A percentile compares a stretch with the other conserved stretches of the same genome.
Conservation (phyloP, 441 rosid genomes). For the Melastoma candidum region DNA sequence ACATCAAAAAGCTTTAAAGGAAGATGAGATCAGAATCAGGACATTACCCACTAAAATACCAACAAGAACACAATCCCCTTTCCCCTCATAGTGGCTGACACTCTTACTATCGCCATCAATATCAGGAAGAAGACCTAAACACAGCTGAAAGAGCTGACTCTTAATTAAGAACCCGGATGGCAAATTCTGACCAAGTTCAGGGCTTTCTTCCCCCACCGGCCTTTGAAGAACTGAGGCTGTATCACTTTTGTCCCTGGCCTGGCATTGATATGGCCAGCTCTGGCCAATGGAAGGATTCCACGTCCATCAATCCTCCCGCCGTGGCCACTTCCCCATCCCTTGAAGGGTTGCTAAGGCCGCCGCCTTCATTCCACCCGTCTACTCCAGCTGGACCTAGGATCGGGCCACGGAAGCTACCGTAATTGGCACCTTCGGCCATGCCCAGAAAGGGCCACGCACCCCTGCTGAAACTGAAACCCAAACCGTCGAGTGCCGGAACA, state of each 20-base stretch:
- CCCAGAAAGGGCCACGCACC: conserved; percentile 11
- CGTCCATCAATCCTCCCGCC: conserved; percentile 8
- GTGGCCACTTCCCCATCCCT: background rate
- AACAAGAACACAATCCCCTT: too few species aligned
- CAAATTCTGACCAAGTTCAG: too few species aligned
- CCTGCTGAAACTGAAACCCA: conserved; percentile 7
- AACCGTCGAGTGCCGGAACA: conserved; percentile 8
- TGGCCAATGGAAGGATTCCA: conserved; percentile 12
- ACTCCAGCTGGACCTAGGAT: background rate
- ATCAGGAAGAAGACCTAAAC: too few species aligned
- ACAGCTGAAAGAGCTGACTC: too few species aligned
- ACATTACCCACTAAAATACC: too few species aligned
- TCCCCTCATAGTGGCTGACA: too few species aligned
- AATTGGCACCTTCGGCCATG: conserved; percentile 2
- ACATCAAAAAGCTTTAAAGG: too few species aligned
- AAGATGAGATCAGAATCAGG: too few species aligned
- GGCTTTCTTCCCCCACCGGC: too few species aligned
- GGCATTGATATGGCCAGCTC: conserved; percentile 18
- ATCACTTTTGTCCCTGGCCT: conserved; percentile 16
- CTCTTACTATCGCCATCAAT: too few species aligned
- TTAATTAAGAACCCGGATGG: too few species aligned
- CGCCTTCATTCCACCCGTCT: background rate
- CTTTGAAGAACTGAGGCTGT: too few species aligned
- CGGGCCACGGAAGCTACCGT: conserved; percentile 1
- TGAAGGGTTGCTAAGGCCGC: conserved; percentile 1